These are phyloP conservation scores for Blastomyces gilchristii DNA, from an alignment of 2,329 filamentous ascomycete genomes.

Conservation along the genomic window DNA sequence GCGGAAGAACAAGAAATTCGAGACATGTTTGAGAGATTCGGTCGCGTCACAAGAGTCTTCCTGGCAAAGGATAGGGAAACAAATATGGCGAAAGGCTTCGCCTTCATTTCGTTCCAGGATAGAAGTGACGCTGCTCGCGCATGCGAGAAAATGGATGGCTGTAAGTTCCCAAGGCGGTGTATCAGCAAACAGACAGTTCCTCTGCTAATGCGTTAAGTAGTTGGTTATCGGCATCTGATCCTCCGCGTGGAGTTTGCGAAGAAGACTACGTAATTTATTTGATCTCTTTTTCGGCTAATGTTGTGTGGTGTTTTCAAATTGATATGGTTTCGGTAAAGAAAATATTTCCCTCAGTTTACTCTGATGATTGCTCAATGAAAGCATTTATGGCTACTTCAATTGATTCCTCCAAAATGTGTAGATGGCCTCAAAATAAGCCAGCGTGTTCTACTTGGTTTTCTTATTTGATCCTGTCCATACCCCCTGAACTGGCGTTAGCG, in stretches of 20 bases:
- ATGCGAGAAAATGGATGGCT: constrained; percentile 96
- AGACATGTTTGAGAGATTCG: constrained; percentile 96
- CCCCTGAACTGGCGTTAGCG: background rate
- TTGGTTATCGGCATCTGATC: constrained; percentile 45
- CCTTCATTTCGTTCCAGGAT: constrained; percentile 95
- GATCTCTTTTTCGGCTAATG: constrained; percentile 5
- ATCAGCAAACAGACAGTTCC: background rate
- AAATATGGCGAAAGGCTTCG: constrained; percentile 92
- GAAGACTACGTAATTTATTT: constrained; percentile 26
- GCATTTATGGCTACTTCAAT: constrained; percentile 2
- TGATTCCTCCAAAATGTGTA: background rate
- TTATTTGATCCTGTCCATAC: background rate
- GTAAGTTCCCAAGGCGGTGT: constrained; percentile 36
- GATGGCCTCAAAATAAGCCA: background rate
- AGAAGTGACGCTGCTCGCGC: constrained; percentile 81
- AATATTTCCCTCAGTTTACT: background rate
- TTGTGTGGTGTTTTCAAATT: constrained; percentile 12
- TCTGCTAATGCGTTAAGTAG: constrained; percentile 22
- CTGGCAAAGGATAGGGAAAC: constrained; percentile 96
- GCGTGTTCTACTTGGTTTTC: background rate
- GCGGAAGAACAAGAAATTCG: constrained; percentile 91
- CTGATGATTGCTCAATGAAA: constrained; percentile 4
- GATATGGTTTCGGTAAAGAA: constrained; percentile 11
- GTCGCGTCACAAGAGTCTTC: constrained; percentile 94
- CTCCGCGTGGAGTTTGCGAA: constrained; percentile 45